These are phyloP conservation scores for Xerocomellus chrysenteron DNA, from an alignment of 768 basidiomycete genomes.

Conservation along the genomic window DNA sequence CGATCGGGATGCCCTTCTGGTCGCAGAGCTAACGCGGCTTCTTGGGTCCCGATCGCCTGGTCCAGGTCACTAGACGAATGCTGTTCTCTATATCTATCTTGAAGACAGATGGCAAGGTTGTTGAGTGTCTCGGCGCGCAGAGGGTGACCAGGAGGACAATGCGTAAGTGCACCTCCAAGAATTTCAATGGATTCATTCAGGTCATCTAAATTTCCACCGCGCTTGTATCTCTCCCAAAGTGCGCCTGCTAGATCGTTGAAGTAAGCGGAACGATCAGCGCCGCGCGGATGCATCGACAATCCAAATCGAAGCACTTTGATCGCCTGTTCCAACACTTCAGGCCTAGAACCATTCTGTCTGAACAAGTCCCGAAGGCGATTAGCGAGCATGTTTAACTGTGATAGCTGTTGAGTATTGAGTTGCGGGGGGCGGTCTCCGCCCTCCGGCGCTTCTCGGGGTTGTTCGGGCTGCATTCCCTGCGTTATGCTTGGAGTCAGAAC, in stretches of 20 bases:
- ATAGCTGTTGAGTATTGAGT: neutral
- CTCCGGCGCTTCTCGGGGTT: neutral
- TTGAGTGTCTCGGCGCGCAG: slow-evolving; percentile 10
- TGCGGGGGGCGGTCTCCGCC: neutral
- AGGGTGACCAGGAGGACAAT: neutral
- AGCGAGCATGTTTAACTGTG: neutral
- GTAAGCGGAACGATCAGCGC: neutral
- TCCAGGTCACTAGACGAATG: neutral
- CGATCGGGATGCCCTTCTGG: neutral
- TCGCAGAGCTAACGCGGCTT: slow-evolving; percentile 3
- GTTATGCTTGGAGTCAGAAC: too few relatives aligned
- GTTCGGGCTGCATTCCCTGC: neutral
- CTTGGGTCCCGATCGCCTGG: slow-evolving; percentile 6
- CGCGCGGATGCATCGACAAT: neutral
- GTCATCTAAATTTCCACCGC: neutral
- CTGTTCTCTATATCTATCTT: neutral
- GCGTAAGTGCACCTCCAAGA: neutral
- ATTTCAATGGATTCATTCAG: slow-evolving; percentile 5
- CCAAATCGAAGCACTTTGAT: neutral
- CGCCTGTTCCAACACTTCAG: neutral
- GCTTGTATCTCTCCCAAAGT: neutral
- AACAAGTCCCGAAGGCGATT: neutral
- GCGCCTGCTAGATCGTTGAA: slow-evolving; percentile 8
- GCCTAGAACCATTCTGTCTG: neutral
- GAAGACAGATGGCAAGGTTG: slow-evolving; percentile 10